These are phyloP conservation scores for Aspergillus coremiiformis DNA, from an alignment of 495 filamentous ascomycete genomes.

Conservation along the genomic window DNA sequence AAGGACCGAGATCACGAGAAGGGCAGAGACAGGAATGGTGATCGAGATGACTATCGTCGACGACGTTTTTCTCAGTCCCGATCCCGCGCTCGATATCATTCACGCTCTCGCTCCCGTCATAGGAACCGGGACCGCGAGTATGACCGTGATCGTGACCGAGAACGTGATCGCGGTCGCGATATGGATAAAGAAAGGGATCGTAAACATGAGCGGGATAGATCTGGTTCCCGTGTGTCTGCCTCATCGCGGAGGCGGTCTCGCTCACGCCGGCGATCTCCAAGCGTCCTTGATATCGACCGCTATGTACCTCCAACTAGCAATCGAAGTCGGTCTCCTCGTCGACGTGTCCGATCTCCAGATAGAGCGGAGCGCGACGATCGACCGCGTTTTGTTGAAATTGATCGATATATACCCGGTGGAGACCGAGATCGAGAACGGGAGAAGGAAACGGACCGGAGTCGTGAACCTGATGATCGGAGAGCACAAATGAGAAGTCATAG, in stretches of 20 bases:
- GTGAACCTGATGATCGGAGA: slow-evolving; percentile 4
- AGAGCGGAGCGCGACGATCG: slow-evolving; percentile 17
- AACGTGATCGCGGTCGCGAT: not conserved
- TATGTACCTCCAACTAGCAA: slow-evolving; percentile 42
- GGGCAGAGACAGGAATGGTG: slow-evolving; percentile 6
- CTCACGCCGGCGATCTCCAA: slow-evolving; percentile 26
- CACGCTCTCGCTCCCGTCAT: slow-evolving; percentile 1
- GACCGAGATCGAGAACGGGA: slow-evolving; percentile 22
- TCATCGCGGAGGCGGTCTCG: slow-evolving; percentile 24
- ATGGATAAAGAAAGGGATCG: not conserved
- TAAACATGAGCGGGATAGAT: slow-evolving; percentile 11
- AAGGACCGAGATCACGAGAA: slow-evolving; percentile 21
- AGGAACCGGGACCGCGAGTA: slow-evolving; percentile 6
- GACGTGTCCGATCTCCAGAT: slow-evolving; percentile 34
- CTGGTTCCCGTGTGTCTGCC: slow-evolving; percentile 15
- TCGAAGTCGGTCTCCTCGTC: slow-evolving; percentile 40
- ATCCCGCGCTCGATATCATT: slow-evolving; percentile 14
- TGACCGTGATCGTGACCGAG: slow-evolving; percentile 14
- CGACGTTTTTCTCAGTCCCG: slow-evolving; percentile 19
- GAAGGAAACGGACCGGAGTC: slow-evolving; percentile 3
- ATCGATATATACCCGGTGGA: slow-evolving; percentile 48
- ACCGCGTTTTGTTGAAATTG: slow-evolving; percentile 35
- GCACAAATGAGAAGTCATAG: slow-evolving; percentile 17
- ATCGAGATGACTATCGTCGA: slow-evolving; percentile 7
- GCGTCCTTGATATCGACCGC: slow-evolving; percentile 41